phyloP scores from a whole-genome alignment of 805 yeast species.

The Kuraishia molischiana region DNA sequence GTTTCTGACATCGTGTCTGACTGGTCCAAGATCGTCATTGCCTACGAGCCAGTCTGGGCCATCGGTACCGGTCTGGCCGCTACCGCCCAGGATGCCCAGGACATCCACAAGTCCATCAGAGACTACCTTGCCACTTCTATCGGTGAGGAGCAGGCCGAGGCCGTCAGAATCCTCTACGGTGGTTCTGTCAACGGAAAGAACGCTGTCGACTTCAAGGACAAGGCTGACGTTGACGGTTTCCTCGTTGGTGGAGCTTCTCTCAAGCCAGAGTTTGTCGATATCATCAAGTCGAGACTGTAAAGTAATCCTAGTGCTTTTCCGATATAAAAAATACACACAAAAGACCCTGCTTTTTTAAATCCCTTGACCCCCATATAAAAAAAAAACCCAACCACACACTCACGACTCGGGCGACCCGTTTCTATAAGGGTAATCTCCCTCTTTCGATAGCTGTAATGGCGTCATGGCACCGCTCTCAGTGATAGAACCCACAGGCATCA shows the following conservation, averaged over 20 bases:
- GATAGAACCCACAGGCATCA: constrained; percentile 21
- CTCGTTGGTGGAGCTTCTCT: constrained; percentile 98
- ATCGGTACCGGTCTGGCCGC: constrained; percentile 99
- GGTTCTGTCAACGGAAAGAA: constrained; percentile 97
- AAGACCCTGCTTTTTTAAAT: no score
- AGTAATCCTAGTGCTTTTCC: no score
- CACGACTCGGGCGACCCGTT: no score
- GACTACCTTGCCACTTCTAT: constrained; percentile 67
- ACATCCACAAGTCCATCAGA: constrained; percentile 85
- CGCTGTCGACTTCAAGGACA: constrained; percentile 82
- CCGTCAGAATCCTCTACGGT: constrained; percentile 90
- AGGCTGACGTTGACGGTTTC: constrained; percentile 95
- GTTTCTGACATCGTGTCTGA: constrained; percentile 72
- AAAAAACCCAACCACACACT: no score
- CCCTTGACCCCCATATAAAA: no score
- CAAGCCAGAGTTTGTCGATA: constrained; percentile 96
- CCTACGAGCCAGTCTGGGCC: constrained; percentile 99
- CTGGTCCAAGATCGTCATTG: constrained; percentile 90
- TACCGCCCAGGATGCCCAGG: constrained; percentile 96
- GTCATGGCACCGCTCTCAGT: constrained; percentile 19
- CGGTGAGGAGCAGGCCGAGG: constrained; percentile 68
- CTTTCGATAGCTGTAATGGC: constrained; percentile 17
- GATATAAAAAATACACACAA: no score
- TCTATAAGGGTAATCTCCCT: background rate
- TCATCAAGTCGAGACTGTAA: constrained; percentile 83